Base-by-base conservation (phyloP, 768 basidiomycete species). In the Suillus decipiens region DNA sequence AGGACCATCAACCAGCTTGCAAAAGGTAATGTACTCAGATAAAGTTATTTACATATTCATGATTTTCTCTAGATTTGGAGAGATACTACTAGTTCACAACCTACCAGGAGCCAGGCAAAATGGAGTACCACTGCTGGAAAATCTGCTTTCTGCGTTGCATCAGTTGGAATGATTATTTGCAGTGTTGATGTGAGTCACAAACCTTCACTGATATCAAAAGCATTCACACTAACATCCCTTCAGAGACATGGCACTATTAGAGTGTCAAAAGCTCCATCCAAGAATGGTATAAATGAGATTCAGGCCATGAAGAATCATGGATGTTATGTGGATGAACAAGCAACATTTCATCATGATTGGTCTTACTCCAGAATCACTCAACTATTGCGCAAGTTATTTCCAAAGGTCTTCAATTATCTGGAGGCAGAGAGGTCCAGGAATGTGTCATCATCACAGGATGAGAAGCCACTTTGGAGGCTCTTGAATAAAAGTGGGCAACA, bases 291-390 rank as follows among this genome's bases (percentile, higher is more conserved):
- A 11, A 31, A 31, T n/a, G 37, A 59, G 39, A 36, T 59, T 24
- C 58, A 59, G 43, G 33, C 42, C n/a, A 42, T 60, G 59, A 60
- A 60, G 41, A 60, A 60, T 36, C 19, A 17, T 2, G 17, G 42
- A 28, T 60, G 59, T 47, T 60, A 60, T 47, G n/a, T 31, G 15
- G 59, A 47, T 11, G 42, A 34, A 31, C 42, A 24, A 12, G 14
- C 22, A 1, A 17, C 28, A 14, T 28, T 59, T 8, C 2, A 59
- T 43, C 31, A 33, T 12, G 22, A 31, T 5, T 59, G 59, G 59
- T 22, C 59, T 14, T 43, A 42, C 8, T 5, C n/a, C 10, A 3
- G 34, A 11, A 19, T 43, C 42, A 28, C 1, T 31, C 31, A 33
- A 8, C 4, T 43, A 19, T 8, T 45, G 9, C 2, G 12, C 11